Evolutionary conservation across 164 flowering plant species (phyloP).

Genomic region (Vitis riparia): DNA sequence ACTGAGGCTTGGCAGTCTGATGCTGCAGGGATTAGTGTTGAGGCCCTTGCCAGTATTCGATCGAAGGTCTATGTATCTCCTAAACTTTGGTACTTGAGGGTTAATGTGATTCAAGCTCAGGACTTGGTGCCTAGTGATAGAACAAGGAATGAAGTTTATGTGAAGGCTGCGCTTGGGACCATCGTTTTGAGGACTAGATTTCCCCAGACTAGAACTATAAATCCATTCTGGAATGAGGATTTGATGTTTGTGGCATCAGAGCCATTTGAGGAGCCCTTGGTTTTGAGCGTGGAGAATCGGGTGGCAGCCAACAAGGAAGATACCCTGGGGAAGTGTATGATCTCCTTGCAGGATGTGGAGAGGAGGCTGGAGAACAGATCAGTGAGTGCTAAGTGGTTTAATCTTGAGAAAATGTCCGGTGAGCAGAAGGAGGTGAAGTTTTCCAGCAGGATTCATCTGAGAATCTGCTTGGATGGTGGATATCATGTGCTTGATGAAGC

Average conservation of each 20-base stretch:
- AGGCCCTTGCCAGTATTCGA: conserved; percentile 31
- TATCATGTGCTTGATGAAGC: conserved; percentile 38
- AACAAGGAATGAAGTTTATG: conserved; percentile 35
- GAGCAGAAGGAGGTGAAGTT: conserved; percentile 24
- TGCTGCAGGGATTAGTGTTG: conserved; percentile 22
- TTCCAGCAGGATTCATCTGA: conserved; percentile 28
- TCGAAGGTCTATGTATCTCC: conserved; percentile 64
- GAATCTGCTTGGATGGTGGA: conserved; percentile 34
- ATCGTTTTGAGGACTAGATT: conserved; percentile 30
- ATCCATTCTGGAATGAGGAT: conserved; percentile 64
- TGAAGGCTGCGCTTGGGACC: conserved; percentile 37
- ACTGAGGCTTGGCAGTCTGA: conserved; percentile 41
- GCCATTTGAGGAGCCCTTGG: conserved; percentile 38
- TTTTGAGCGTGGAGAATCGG: conserved; percentile 21
- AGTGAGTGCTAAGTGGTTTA: conserved; percentile 27
- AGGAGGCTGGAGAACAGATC: conserved; percentile 27
- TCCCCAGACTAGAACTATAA: conserved; percentile 22
- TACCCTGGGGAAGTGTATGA: conserved; percentile 14
- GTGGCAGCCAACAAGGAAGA: conserved; percentile 26
- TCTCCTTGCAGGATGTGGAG: conserved; percentile 15
- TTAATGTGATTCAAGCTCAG: conserved; percentile 57
- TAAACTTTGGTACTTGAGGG: conserved; percentile 58
- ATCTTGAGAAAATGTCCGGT: conserved; percentile 24
- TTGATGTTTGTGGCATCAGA: conserved; percentile 57
- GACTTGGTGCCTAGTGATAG: conserved; percentile 39